Conservation (phyloP, 2,329 filamentous ascomycete genomes). For the Ceratocystis colombiana region DNA sequence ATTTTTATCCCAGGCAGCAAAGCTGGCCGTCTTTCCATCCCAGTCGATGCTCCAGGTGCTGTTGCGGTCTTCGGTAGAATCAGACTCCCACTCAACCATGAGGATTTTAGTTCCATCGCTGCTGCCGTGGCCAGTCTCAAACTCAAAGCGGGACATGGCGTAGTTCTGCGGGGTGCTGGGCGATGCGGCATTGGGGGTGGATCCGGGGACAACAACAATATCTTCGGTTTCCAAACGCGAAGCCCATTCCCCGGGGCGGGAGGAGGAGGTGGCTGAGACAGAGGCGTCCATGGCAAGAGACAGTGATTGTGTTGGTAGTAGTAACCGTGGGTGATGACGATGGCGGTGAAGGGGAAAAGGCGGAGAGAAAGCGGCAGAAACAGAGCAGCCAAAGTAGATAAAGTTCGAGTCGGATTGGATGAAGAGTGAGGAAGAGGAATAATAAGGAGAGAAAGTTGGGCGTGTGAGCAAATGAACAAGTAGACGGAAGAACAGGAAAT, state of each 20-base stretch:
- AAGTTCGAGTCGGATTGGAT: background rate
- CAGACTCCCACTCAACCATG: constrained; percentile 77
- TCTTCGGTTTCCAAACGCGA: constrained; percentile 21
- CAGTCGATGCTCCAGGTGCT: constrained; percentile 64
- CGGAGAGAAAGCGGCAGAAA: constrained; percentile 3
- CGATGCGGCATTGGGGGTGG: constrained; percentile 13
- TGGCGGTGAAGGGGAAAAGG: background rate
- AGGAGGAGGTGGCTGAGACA: background rate
- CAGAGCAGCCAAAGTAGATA: background rate
- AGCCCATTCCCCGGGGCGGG: constrained; percentile 17
- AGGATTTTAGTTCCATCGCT: constrained; percentile 83
- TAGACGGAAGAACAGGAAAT: background rate
- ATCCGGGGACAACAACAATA: constrained; percentile 17
- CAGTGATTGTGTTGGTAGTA: background rate
- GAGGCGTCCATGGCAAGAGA: constrained; percentile 2
- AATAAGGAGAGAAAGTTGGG: constrained; percentile 6
- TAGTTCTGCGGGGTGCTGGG: constrained; percentile 23
- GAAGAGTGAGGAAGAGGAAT: background rate
- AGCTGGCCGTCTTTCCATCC: constrained; percentile 60
- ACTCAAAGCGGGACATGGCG: constrained; percentile 61
- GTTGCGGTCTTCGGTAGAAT: constrained; percentile 20
- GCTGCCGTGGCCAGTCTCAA: constrained; percentile 57
- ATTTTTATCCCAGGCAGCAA: constrained; percentile 38
- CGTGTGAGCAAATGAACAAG: background rate
- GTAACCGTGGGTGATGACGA: background rate